Base-by-base conservation (phyloP, 2,329 filamentous ascomycete species). In the Lachnellula occidentalis region DNA sequence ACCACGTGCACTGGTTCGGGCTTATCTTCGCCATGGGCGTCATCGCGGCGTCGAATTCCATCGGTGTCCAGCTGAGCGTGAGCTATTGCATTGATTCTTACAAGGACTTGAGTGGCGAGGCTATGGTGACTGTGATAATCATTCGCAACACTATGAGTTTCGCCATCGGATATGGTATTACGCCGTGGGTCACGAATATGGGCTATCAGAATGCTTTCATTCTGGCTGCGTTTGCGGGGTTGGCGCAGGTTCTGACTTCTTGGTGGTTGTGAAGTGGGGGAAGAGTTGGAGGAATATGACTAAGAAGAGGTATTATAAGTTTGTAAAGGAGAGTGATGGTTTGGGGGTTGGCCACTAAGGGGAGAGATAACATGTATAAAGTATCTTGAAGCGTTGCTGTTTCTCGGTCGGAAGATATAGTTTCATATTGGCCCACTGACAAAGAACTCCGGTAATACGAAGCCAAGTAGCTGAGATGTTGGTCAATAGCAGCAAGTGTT, bases 151-250 rank as follows among this genome's bases (percentile, higher is more conserved):
- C 74, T 1, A 76, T 78, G 73, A 71, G 68, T 24, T 78, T 78
- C 60, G 76, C 74, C 5, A 70, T 78, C 31, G 70, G 72, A 27
- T 81, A 82, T 62, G 78, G 78, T 15, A 71, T 76, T 27, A 76
- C 74, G 0, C 74, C 74, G 0, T 77, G 74, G 74, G 62, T 76
- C 2, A 69, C 66, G 5, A 62, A 70, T 5, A 62, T 74, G 48
- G 75, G 75, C 0, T 68, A 71, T 27, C 72, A 75, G 42, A 75
- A 76, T 53, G 72, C 73, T 4, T 77, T 76, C 41, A 70, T 74
- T 11, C 66, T 70, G 2, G 74, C 72, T 0, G 73, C 75, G 56
- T 74, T 55, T 60, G 59, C 57, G 19, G 70, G 67, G 0, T 57
- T 76, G 52, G 70, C 66, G 5, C 70, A 72, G 46, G 69, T 72